A percentile compares a stretch with the other conserved stretches of the same genome.
phyloP scores from a whole-genome alignment of 2,329 filamentous ascomycete genomes.

The Aspergillus proliferans region DNA sequence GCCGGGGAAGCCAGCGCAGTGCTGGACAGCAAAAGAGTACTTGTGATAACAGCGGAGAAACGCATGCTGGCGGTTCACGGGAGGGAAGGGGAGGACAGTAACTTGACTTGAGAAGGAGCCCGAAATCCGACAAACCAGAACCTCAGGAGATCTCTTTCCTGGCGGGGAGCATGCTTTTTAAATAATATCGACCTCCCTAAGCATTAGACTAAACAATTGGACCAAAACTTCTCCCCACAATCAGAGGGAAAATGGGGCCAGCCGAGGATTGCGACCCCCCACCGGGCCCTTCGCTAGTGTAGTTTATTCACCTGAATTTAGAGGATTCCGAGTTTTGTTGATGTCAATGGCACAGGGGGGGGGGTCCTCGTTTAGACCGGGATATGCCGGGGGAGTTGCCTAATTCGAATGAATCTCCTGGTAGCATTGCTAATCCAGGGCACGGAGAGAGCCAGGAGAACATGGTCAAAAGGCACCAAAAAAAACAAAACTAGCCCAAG shows the following conservation, averaged over 20 bases:
- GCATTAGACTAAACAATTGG: not conserved
- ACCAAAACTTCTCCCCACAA: not conserved
- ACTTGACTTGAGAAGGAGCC: slow-evolving; percentile 5
- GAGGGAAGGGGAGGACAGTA: slow-evolving; percentile 8
- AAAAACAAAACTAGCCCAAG: not conserved
- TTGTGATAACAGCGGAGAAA: slow-evolving; percentile 15
- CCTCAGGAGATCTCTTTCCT: not conserved
- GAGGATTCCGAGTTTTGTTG: not conserved
- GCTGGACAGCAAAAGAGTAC: slow-evolving; percentile 16
- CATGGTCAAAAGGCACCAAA: not conserved
- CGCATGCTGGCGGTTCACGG: slow-evolving; percentile 15
- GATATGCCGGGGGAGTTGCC: slow-evolving; percentile 1
- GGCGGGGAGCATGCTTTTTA: not conserved
- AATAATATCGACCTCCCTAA: not conserved
- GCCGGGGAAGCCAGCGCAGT: slow-evolving; percentile 16
- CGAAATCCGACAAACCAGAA: not conserved
- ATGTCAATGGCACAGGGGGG: not conserved
- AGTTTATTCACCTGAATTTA: not conserved
- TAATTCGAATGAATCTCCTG: slow-evolving; percentile 1
- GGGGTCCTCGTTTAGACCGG: not conserved
- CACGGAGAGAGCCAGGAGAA: not conserved
- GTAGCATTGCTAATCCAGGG: no score
- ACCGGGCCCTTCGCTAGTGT: no score
- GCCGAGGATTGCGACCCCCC: not conserved
- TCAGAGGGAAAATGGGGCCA: no score